Evolutionary conservation across 75 land plant species (phyloP), one percentile per base, ranked within the genome.

Genomic region (Cupressus sempervirens): DNA sequence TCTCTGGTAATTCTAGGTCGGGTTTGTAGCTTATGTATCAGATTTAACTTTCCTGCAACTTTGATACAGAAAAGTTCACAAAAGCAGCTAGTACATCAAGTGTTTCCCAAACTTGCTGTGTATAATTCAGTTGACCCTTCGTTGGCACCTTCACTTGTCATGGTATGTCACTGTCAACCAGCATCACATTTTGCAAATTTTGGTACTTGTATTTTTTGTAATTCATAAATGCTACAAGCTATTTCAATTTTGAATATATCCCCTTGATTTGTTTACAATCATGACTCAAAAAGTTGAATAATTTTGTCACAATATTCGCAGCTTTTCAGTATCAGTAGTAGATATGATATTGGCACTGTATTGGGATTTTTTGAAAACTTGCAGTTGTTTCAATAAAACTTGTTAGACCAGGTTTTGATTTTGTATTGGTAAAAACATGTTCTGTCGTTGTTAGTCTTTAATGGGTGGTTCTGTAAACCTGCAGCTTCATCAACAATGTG

Each of bases 51-150:
- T 74, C 52, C 15, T 86, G 72, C 79, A 26, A 40, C 50, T 75
- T 75, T 29, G 54, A 16, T 89, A 32, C 89, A 97, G 99, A 97
- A 94, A 96, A 91, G 88, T 81, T 91, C 96, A 20, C 93, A 91
- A 84, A 97, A 88, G 91, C 96, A 97, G 87, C 88, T 97, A 79
- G 88, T 97, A 58, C 90, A 93, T 87, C 94, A 97, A 85, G 98
- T 97, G 0, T 97, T 97, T 84, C 99, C 99, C 23, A 97, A 97
- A 87, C 96, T 97, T 36, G 98, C 99, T 50, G 99, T 97, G 13
- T 97, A 97, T 89, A 97, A 97, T 83, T 97, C 99, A 14, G 99
- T 97, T 52, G 99, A 97, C 86, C 99, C 99, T 84, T 96, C 99
- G 11, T 82, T 97, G 92, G 99, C 98, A 6, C 99, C 98, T 45